Evolutionary conservation across 2,329 filamentous ascomycete species (phyloP), one percentile per base, ranked within the genome.

Genomic region (Fusarium algeriense): DNA sequence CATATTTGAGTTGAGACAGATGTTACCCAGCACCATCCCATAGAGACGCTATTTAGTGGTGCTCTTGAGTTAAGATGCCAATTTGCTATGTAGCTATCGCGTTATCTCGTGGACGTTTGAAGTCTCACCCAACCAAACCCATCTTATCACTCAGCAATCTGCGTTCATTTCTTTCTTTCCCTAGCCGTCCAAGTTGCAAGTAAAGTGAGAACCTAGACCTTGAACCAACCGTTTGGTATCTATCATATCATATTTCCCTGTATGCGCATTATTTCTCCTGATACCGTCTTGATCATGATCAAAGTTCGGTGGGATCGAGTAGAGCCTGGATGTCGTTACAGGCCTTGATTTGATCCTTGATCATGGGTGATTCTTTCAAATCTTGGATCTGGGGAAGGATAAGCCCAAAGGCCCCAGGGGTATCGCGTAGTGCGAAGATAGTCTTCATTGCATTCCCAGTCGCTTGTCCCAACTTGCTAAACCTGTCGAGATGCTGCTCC

Each of bases 371-470:
- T 10, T 43, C 19, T 0, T 4, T 10, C 5, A 64, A 11, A 2
- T 3, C 4, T 2, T n/a, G 13, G 2, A 63, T 5, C 6, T 2
- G 5, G 2, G 45, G 44, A 1, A 43, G 12, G 0, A 45, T 26
- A 1, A n/a, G 1, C 7, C 7, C 13, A 9, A 52, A 38, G 0
- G 13, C 37, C 3, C 32, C 9, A 6, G 34, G 2, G 2, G 37
- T 6, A 1, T 9, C 2, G 2, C 8, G 13, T 0, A 60, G 17
- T 0, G 2, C 12, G 7, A 7, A 30, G 11, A 45, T 17, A 13
- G 20, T 2, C 19, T 45, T 15, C 1, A 63, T 44, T 17, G 20
- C 37, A 2, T 38, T 12, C 5, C 15, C 11, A 3, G n/a, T 7
- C 3, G 26, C 9, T 9, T 40, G 15, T 1, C 28, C 54, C 0